Evolutionary conservation across 2,329 filamentous ascomycete species (phyloP), one percentile per base, ranked within the genome.

Genomic region (Alternaria sp.): DNA sequence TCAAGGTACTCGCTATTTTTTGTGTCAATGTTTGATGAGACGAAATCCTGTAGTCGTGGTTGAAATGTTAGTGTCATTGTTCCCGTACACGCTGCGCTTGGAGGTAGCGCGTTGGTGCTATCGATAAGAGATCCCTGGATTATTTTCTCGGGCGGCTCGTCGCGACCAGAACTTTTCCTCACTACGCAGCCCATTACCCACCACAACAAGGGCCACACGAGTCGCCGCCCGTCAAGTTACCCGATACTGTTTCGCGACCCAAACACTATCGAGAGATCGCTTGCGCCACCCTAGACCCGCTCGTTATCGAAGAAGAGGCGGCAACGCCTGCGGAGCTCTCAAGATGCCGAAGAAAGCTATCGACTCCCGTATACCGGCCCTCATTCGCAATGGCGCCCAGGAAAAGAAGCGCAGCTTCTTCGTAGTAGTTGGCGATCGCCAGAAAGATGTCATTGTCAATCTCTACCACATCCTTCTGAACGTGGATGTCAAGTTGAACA

Each of bases 361-460:
- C 67, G 77, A 79, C 59, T 74, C 76, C 41, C 77, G 77, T 26
- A 79, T 79, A 64, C 77, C 77, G 57, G 77, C 77, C 53, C 63
- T 79, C 67, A 79, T 79, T 47, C 76, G 77, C 18, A 79, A 79
- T 65, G 77, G 77, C 39, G 77, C 75, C 34, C 77, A 79, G 80
- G 93, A 97, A 80, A 97, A 97, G 87, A 98, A 98, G 84, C 88
- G 95, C 79, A 96, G 92, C 82, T 97, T 99, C 84, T 96, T 99
- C 80, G 92, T 99, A 59, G 89, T 99, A 24, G 94, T 99, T 46
- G 95, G 95, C 75, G 93, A 99, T 79, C 88, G 89, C 59, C 89
- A 93, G 68, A 99, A 99, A 80, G 95, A 99, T 85, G 93, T 94
- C 70, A 98, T 99, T 76, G 94, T 98, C 68, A 89, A 97, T 76